These are phyloP conservation scores for Gryganskiella cystojenkinii DNA, from an alignment of 192 early-diverging fungal genomes.

Conservation along the genomic window DNA sequence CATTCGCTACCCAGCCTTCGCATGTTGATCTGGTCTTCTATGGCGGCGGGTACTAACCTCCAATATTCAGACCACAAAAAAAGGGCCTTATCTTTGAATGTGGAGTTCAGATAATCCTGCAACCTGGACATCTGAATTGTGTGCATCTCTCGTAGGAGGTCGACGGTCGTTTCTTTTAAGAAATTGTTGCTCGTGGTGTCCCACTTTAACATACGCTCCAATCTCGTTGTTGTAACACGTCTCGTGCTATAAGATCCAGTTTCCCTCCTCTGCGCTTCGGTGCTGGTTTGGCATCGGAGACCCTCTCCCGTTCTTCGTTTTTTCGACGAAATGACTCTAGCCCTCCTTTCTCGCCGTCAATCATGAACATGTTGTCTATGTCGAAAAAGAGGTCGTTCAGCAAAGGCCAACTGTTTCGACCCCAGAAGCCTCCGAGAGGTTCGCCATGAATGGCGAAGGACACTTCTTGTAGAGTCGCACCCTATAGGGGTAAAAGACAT, in stretches of 20 bases:
- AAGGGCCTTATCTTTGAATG: conserved; percentile 5
- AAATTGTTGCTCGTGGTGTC: conserved; percentile 7
- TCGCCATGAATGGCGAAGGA: conserved; percentile 8
- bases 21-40: no score
- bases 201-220: conserved; percentile 16
- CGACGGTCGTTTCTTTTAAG: conserved; percentile 6
- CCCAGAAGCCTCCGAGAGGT: conserved; percentile 16
- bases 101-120: not conserved
- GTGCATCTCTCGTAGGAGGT: conserved; percentile 7
- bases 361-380: conserved; percentile 11
- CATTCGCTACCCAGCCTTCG: no score
- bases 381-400: conserved; percentile 9
- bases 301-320: not conserved
- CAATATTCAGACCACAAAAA: conserved; percentile 17
- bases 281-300: not conserved
- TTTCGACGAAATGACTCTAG: not conserved
- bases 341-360: conserved; percentile 12
- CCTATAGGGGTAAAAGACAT: conserved; percentile 7
- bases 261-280: conserved; percentile 3
- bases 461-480: conserved; percentile 9
- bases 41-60: no score
- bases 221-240: conserved; percentile 15
- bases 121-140: not conserved
- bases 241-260: conserved; percentile 6
- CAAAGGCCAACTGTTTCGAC: conserved; percentile 14